phyloP scores from a whole-genome alignment of 78 protist genomes.

The Emiliania huxleyi region DNA sequence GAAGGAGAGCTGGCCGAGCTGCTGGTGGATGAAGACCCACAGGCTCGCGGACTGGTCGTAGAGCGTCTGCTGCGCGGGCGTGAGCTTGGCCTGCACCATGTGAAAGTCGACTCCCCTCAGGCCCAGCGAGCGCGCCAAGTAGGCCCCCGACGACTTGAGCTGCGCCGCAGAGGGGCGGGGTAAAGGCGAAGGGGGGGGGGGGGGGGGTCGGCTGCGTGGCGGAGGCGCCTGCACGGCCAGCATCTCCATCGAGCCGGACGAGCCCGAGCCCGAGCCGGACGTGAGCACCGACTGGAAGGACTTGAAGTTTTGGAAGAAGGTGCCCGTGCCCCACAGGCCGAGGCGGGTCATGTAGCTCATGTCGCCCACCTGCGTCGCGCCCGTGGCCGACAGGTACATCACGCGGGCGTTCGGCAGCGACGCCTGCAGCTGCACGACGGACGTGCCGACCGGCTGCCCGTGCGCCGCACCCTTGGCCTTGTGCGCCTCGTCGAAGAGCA shows the following conservation, averaged over 20 bases:
- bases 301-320: neutral
- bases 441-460: neutral
- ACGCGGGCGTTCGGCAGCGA: neutral
- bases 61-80: neutral
- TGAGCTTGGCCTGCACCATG: neutral
- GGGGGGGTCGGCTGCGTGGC: too few relatives aligned
- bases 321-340: slow-evolving; percentile 12
- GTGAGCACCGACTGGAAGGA: too few relatives aligned
- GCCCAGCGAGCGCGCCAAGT: neutral
- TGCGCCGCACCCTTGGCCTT: neutral
- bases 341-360: neutral
- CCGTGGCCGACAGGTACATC: neutral
- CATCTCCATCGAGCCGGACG: too few relatives aligned
- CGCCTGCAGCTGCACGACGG: neutral
- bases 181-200: too few relatives aligned
- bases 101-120: neutral
- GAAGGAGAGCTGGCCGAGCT: neutral
- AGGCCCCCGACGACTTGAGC: neutral
- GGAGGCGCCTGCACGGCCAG: too few relatives aligned
- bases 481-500: slow-evolving; percentile 17
- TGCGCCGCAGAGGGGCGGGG: neutral
- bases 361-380: neutral
- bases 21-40: neutral
- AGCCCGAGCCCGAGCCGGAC: too few relatives aligned
- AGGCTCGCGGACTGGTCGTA: neutral